Percentiles rank a stretch among this genome's conserved stretches.
Evolutionary conservation across 2,329 filamentous ascomycete genomes (phyloP).

Genomic region (Aspergillus amoenus): DNA sequence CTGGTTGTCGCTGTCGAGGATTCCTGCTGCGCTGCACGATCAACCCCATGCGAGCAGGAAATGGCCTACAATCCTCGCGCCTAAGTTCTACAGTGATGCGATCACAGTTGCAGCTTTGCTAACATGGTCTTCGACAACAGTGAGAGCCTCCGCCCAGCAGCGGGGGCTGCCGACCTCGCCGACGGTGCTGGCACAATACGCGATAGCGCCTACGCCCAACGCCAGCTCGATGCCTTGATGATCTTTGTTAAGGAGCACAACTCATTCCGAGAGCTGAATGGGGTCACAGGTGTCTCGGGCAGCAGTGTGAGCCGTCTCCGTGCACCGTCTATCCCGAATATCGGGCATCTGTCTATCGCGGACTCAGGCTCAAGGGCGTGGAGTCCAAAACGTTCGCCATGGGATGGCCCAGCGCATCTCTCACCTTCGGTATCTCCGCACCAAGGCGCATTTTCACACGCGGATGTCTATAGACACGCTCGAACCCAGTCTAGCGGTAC

Average conservation of each 20-base stretch:
- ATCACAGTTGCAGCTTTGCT: neutral
- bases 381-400: neutral
- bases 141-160: neutral
- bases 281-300: neutral
- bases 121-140: neutral
- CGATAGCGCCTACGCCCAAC: neutral
- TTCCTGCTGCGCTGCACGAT: neutral
- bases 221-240: neutral
- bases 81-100: neutral
- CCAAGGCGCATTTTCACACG: neutral
- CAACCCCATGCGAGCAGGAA: neutral
- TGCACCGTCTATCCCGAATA: neutral
- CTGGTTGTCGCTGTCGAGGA: neutral
- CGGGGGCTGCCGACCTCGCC: neutral
- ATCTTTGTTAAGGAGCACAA: neutral
- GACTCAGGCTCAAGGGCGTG: neutral
- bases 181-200: neutral
- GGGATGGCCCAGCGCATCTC: neutral
- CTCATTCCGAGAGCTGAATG: no score
- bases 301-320: neutral
- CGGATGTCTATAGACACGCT: neutral
- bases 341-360: neutral
- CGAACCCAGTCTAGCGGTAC: slow-evolving; percentile 10
- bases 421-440: neutral
- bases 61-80: neutral